These are phyloP conservation scores for Coemansia sp. DNA, from an alignment of 192 early-diverging fungal genomes.

Conservation along the genomic window DNA sequence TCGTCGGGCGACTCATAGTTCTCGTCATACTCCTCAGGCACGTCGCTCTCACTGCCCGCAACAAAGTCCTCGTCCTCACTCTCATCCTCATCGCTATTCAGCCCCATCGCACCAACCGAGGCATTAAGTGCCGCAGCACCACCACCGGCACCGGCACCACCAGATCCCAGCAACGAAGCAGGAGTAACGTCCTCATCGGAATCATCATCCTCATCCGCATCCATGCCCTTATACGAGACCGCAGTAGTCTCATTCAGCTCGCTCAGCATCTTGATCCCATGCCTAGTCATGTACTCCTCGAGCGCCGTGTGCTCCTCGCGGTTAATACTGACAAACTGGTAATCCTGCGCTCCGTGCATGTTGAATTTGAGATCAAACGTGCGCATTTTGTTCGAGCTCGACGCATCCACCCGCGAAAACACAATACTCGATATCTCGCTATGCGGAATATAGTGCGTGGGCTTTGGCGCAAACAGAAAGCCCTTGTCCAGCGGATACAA, in stretches of 20 bases:
- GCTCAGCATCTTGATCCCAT: constrained; percentile 82
- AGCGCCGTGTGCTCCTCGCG: constrained; percentile 87
- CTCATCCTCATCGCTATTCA: constrained; percentile 69
- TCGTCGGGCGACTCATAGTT: constrained; percentile 53
- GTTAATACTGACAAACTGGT: constrained; percentile 87
- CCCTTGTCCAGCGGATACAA: constrained; percentile 93
- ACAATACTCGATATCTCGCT: constrained; percentile 84
- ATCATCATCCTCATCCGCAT: constrained; percentile 7
- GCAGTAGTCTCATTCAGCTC: constrained; percentile 63
- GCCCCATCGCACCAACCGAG: constrained; percentile 31
- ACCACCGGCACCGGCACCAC: constrained; percentile 12
- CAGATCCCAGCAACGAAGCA: background rate
- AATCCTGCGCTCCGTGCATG: constrained; percentile 76
- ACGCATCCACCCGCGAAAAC: constrained; percentile 76
- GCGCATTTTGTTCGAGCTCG: constrained; percentile 58
- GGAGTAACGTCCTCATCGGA: constrained; percentile 26
- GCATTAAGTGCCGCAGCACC: constrained; percentile 23
- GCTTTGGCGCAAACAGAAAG: constrained; percentile 95
- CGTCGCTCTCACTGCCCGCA: constrained; percentile 73
- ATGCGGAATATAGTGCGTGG: constrained; percentile 84
- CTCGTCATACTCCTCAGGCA: constrained; percentile 79
- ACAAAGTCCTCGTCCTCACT: constrained; percentile 92
- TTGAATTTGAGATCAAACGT: constrained; percentile 97
- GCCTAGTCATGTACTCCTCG: constrained; percentile 78
- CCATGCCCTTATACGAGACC: constrained; percentile 50